Percentiles rank a stretch among this genome's conserved stretches.
Evolutionary conservation across 2,329 filamentous ascomycete species (phyloP).

Genomic region (Epicoccum sorghinum): DNA sequence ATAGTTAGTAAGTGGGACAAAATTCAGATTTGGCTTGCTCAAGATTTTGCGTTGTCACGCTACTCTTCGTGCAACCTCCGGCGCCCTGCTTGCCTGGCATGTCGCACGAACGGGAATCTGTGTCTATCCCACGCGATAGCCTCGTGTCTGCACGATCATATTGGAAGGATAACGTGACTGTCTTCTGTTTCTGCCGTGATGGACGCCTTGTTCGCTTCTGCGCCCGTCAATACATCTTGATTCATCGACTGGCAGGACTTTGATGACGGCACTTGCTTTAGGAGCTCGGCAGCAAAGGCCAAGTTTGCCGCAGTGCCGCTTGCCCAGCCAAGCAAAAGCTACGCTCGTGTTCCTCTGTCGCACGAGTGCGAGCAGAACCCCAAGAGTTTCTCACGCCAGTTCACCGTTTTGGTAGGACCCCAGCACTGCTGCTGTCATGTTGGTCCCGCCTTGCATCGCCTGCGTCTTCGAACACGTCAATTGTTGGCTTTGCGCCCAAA

Average conservation of each 20-base stretch:
- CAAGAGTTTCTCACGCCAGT: constrained; percentile 7
- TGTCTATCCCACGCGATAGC: constrained; percentile 9
- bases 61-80: background rate
- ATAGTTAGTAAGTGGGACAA: background rate
- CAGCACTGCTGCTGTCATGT: constrained; percentile 3
- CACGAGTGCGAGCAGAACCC: constrained; percentile 2
- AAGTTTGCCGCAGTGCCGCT: constrained; percentile 3
- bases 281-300: constrained; percentile 8
- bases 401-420: background rate
- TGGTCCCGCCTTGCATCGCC: constrained; percentile 11
- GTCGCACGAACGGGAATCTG: constrained; percentile 8
- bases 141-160: constrained; percentile 20
- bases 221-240: constrained; percentile 9
- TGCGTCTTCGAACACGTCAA: background rate
- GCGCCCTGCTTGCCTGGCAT: background rate
- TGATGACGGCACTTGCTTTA: constrained; percentile 6
- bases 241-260: constrained; percentile 4
- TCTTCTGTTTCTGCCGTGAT: constrained; percentile 6
- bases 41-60: background rate
- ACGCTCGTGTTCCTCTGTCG: constrained; percentile 22
- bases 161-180: constrained; percentile 11
- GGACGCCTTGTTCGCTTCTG: constrained; percentile 9
- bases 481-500: background rate
- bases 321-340: constrained; percentile 22
- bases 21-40: constrained; percentile 3